Base-by-base conservation (phyloP, 116 monocot genomes). In the Papilionanthe hybrid region DNA sequence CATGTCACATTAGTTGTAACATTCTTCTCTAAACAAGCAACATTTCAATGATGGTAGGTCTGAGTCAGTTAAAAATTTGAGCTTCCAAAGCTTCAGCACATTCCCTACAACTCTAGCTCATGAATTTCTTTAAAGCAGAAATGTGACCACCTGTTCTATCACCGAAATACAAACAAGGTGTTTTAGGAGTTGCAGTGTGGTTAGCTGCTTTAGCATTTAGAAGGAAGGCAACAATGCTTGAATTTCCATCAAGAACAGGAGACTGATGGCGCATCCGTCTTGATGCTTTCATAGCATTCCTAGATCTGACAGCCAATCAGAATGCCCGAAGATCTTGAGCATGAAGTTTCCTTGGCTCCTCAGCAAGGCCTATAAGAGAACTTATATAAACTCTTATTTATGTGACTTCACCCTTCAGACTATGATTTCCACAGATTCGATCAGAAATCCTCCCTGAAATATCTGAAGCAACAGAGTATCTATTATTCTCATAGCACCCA, bases 401-500 rank as follows among this genome's bases (percentile, higher is more conserved):
- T 25, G 13, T 32, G 32, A 37, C 10, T 69, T 69, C 69, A 32
- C 32, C 32, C 32, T 69, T 69, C 32, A 25, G 29, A 13, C 13
- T 4, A 69, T 18, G 69, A 15, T 69, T 69, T 17, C 69, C 29
- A 17, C 18, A 0, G 28, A 50, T 79, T 86, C 65, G 53, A 77
- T 82, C 84, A 6, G 87, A 90, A 67, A 95, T 78, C 67, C 86
- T 93, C 73, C 91, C 82, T 10, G 85, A 88, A 48, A 95, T 29
- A 82, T 88, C 86, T 18, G 95, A 90, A 78, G 91, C 91, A 76
- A 94, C 37, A 29, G 95, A 90, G 78, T 93, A 90, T 76, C 86
- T 88, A 78, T 85, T 83, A 74, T 78, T 90, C 13, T 86, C 87
- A 83, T 91, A 90, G 76, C 95, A 99, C 23, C 90, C 91, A 90